Percentiles rank a stretch among this genome's conserved stretches.
phyloP scores from a whole-genome alignment of 768 basidiomycete genomes.

The Naganishia randhawae region DNA sequence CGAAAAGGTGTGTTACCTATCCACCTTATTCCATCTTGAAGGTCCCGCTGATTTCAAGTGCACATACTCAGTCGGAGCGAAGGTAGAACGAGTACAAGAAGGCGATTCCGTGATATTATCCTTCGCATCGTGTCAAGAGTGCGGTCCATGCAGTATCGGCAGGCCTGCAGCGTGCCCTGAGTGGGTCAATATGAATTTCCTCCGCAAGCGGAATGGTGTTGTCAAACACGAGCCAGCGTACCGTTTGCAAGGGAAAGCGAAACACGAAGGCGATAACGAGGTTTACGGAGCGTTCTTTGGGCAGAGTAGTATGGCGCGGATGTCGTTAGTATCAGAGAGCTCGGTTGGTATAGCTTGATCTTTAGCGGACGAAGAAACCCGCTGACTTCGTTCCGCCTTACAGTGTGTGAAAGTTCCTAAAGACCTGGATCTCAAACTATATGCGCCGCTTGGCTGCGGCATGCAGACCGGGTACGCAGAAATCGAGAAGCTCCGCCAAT shows the following conservation, averaged over 20 bases:
- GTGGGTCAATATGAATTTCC: conserved; percentile 24
- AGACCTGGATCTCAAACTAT: conserved; percentile 13
- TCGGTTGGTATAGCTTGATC: neutral
- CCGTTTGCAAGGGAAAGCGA: neutral
- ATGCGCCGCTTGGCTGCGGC: conserved; percentile 25
- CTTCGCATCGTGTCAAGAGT: conserved; percentile 20
- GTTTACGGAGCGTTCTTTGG: conserved; percentile 25
- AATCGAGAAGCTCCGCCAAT: neutral
- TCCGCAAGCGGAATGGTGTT: conserved; percentile 5
- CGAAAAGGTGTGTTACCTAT: neutral
- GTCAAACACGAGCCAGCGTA: neutral
- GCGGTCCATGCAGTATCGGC: conserved; percentile 6
- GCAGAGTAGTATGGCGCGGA: conserved; percentile 18
- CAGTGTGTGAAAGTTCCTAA: conserved; percentile 20
- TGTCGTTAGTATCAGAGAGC: conserved; percentile 24
- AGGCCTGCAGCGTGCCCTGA: conserved; percentile 21
- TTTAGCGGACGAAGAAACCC: neutral
- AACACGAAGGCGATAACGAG: neutral
- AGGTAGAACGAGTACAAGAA: conserved; percentile 5
- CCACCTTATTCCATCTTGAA: neutral
- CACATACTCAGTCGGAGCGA: conserved; percentile 3
- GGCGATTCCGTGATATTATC: conserved; percentile 24
- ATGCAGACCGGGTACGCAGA: conserved; percentile 26
- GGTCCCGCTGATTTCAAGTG: neutral
- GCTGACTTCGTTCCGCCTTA: neutral